phyloP scores from a whole-genome alignment of 371 early-diverging fungal genomes.

The Blakeslea trispora region DNA sequence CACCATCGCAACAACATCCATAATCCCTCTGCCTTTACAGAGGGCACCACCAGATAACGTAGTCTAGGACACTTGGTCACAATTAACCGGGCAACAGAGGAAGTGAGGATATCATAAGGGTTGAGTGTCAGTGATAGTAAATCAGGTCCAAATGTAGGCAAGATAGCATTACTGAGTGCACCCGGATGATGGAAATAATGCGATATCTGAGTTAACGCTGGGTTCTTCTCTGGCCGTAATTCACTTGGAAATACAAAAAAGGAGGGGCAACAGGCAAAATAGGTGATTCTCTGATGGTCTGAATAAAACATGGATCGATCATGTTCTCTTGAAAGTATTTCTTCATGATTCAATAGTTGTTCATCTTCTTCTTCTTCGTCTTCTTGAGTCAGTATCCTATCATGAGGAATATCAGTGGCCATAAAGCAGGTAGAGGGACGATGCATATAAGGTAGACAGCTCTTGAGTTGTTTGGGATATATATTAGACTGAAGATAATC shows the following conservation, averaged over 20 bases:
- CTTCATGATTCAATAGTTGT: no score
- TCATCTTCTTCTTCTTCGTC: conserved; percentile 1
- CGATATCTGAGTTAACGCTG: conserved; percentile 40
- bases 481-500: conserved; percentile 37
- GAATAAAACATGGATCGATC: conserved; percentile 8
- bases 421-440: conserved; percentile 31
- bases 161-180: conserved; percentile 44
- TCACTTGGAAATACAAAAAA: conserved; percentile 39
- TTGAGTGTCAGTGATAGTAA: conserved; percentile 41
- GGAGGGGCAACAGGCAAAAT: conserved; percentile 44
- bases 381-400: not conserved
- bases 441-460: conserved; percentile 9
- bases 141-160: conserved; percentile 49
- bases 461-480: conserved; percentile 20
- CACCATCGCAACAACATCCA: conserved; percentile 51
- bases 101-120: conserved; percentile 41
- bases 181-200: conserved; percentile 51
- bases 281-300: conserved; percentile 8
- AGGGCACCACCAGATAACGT: conserved; percentile 39
- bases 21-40: conserved; percentile 47
- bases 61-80: conserved; percentile 42
- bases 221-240: conserved; percentile 15
- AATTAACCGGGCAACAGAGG: conserved; percentile 37
- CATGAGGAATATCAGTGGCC: conserved; percentile 34
- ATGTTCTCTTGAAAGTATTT: not conserved